Conservation (phyloP, 768 basidiomycete genomes). For the Hericium coralloides region DNA sequence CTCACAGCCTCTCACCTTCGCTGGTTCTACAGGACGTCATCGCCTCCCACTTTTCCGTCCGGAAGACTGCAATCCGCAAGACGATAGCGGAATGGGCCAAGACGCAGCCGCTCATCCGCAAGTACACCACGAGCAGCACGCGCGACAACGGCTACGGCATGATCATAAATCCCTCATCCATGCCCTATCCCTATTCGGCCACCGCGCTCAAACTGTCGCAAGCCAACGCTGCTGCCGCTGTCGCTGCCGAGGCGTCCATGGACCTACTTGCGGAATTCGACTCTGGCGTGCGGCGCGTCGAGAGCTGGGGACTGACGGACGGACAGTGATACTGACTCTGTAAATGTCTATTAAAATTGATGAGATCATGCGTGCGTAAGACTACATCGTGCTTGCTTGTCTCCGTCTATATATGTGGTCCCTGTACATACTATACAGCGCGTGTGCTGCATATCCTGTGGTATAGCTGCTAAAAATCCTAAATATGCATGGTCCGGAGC, state of each 20-base stretch:
- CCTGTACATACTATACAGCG: too few relatives aligned
- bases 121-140: conserved; percentile 8
- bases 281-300: conserved; percentile 25
- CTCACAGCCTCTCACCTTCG: not conserved
- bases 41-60: conserved; percentile 36
- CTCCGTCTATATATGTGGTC: too few relatives aligned
- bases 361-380: not conserved
- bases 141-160: not conserved
- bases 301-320: conserved; percentile 17
- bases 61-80: conserved; percentile 30
- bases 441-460: too few relatives aligned
- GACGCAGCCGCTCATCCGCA: conserved; percentile 20
- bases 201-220: not conserved
- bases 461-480: too few relatives aligned
- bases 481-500: too few relatives aligned
- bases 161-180: not conserved
- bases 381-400: too few relatives aligned
- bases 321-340: not conserved
- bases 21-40: conserved; percentile 35
- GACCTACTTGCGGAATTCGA: conserved; percentile 24
- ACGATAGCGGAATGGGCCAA: conserved; percentile 31
- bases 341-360: not conserved
- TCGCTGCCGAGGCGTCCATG: not conserved
- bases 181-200: not conserved
- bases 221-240: not conserved